These are phyloP conservation scores for Chloris gayana DNA, from an alignment of 176 grass and related monocot genomes.

Conservation along the genomic window DNA sequence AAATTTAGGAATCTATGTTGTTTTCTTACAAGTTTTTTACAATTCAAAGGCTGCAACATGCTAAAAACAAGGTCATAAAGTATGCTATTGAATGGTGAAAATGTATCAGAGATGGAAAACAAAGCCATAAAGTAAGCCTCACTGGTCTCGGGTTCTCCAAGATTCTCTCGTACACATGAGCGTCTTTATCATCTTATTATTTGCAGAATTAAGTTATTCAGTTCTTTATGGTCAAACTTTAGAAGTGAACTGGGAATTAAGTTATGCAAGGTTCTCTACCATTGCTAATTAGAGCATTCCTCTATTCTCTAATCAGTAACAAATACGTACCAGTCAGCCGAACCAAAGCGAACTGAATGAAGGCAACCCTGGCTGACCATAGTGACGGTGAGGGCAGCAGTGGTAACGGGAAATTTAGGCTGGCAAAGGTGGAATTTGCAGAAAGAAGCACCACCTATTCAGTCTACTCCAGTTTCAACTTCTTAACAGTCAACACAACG, in stretches of 20 bases:
- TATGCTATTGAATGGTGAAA: neutral
- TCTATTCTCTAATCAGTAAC: neutral
- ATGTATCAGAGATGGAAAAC: neutral
- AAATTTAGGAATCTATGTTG: neutral
- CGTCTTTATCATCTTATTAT: neutral
- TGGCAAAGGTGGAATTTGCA: neutral
- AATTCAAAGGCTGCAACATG: neutral
- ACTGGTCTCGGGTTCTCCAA: neutral
- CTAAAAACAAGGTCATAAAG: constrained; percentile 3
- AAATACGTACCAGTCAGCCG: neutral
- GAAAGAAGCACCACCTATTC: neutral
- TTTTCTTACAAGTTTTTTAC: constrained; percentile 3
- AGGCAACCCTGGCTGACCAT: neutral
- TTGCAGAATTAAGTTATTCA: neutral
- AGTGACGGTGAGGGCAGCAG: neutral
- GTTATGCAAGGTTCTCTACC: no score
- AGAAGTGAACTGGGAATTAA: no score
- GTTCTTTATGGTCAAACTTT: neutral
- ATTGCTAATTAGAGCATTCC: neutral
- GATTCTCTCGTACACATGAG: neutral
- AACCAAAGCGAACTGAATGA: neutral
- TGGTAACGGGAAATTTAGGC: neutral
- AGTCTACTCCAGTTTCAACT: neutral
- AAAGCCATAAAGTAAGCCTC: no score
- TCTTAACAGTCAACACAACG: neutral